Evolutionary conservation across 2,329 filamentous ascomycete species (phyloP).

Genomic region (Colletotrichum karsti): DNA sequence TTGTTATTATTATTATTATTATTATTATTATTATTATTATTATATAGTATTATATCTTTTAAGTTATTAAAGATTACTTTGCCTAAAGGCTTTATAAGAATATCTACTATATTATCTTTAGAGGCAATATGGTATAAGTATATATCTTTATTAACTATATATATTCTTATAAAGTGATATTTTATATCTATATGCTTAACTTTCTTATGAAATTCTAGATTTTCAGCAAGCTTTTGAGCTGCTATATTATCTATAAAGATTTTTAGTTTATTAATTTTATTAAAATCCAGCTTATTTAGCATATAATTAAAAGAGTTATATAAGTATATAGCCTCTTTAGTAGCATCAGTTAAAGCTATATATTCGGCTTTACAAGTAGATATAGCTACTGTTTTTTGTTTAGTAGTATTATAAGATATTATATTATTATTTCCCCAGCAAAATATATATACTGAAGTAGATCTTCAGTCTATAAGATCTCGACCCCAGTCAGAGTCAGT

Average conservation of each 20-base stretch:
- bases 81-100: not conserved
- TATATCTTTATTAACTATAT: not conserved
- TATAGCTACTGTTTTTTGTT: not conserved
- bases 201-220: not conserved
- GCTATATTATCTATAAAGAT: not conserved
- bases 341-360: not conserved
- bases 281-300: too few species aligned
- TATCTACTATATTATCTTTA: not conserved
- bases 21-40: not conserved
- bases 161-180: not conserved
- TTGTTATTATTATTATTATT: not conserved
- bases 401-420: not conserved
- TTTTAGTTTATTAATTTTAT: not conserved
- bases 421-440: not conserved
- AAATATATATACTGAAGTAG: not conserved
- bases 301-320: not conserved
- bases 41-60: not conserved
- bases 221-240: not conserved
- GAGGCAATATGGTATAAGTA: not conserved
- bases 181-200: not conserved
- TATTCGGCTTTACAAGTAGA: not conserved
- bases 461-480: not conserved
- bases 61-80: not conserved
- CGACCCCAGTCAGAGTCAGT: not conserved
- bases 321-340: not conserved